Base-by-base conservation (phyloP, 116 monocot genomes). In the Iris pallida region DNA sequence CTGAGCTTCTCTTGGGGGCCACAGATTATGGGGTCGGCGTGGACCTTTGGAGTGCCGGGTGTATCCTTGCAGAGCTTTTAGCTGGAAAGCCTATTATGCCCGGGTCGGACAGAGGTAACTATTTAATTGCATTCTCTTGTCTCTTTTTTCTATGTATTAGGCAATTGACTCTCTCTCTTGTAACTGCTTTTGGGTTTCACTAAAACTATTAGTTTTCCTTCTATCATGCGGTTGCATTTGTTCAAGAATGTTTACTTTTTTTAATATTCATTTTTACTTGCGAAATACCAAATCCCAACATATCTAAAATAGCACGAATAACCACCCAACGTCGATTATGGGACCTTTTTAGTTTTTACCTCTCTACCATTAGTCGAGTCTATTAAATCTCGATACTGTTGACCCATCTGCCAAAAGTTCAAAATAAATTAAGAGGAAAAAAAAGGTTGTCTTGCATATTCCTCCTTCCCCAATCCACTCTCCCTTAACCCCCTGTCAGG, bases 11-110 rank as follows among this genome's bases (percentile, higher is more conserved):
- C 0, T 74, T 92, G 53, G 92, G 92, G 6, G 85, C 88, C 10
- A 92, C 88, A 20, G 83, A 92, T 66, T 92, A 92, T 81, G 79
- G 85, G 52, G 88, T 88, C 5, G 81, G 92, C n/a, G 75, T 92
- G 41, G 92, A 92, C 52, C 77, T 92, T 6, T 92, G 92, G 92
- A 92, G 92, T 79, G 92, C 92, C 8, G 92, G 92, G 46, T 92
- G 92, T 72, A 92, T 92, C 79, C 66, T 92, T 61, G 85, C 92
- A 6, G 92, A 92, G 76, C 76, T 92, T 9, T 63, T 92, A 74
- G 79, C 80, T 60, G 81, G 88, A 58, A 92, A 83, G 56, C 88
- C 92, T 20, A 92, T 92, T 47, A 88, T 92, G 92, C 92, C 92
- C 51, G 92, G 92, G 92, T 6, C 83, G 92, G 43, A 92, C 88